phyloP scores from a whole-genome alignment of 768 basidiomycete genomes.

The Dacryopinax spathularia region DNA sequence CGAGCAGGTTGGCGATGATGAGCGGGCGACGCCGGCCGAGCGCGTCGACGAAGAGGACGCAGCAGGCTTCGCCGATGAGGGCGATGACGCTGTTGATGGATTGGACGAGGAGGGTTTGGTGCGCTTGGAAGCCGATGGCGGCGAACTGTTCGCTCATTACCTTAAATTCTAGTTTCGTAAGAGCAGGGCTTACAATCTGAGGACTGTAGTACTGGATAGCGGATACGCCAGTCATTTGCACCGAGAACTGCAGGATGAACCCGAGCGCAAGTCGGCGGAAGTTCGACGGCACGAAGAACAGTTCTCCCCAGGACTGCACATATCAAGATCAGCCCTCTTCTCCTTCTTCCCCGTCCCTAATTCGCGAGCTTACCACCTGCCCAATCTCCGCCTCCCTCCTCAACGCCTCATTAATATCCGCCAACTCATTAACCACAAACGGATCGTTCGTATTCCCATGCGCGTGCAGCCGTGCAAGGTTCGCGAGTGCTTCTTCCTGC shows the following conservation, averaged over 20 bases:
- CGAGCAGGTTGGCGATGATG: slow-evolving; percentile 31
- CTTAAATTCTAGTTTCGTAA: slow-evolving; percentile 13
- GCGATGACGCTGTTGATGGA: slow-evolving; percentile 42
- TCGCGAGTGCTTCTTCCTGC: slow-evolving; percentile 32
- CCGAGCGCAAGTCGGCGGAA: slow-evolving; percentile 35
- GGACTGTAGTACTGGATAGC: slow-evolving; percentile 44
- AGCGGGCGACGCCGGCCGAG: slow-evolving; percentile 30
- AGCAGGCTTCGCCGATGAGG: slow-evolving; percentile 36
- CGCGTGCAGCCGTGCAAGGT: slow-evolving; percentile 40
- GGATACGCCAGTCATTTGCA: slow-evolving; percentile 48
- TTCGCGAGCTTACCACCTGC: slow-evolving; percentile 24
- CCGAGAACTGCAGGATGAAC: slow-evolving; percentile 38
- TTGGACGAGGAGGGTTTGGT: slow-evolving; percentile 36
- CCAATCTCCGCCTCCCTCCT: slow-evolving; percentile 26
- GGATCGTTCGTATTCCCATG: slow-evolving; percentile 34
- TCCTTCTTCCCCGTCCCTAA: background rate
- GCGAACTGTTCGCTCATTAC: slow-evolving; percentile 21
- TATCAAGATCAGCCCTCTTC: background rate
- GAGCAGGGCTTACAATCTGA: slow-evolving; percentile 23
- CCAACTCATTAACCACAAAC: slow-evolving; percentile 36
- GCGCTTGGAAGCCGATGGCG: slow-evolving; percentile 33
- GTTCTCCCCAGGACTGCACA: slow-evolving; percentile 26
- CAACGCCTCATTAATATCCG: slow-evolving; percentile 32
- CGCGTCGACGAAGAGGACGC: slow-evolving; percentile 33
- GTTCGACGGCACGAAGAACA: slow-evolving; percentile 32